Conservation (phyloP, 2,329 filamentous ascomycete species). For the Aspergillus persii region DNA sequence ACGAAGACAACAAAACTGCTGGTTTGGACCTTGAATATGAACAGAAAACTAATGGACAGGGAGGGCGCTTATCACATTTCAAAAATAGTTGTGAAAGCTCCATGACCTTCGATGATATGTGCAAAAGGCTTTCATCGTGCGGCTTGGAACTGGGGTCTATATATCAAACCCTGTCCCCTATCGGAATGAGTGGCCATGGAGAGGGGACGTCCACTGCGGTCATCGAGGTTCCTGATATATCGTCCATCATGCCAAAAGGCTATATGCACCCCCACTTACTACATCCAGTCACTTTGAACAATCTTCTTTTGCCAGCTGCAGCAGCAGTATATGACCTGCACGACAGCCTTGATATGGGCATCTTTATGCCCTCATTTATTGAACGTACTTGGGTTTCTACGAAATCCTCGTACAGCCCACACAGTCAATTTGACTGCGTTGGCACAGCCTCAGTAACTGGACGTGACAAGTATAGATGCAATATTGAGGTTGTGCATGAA, state of each 20-base stretch:
- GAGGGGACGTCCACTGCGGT: slow-evolving; percentile 21
- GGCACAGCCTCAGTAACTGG: neutral
- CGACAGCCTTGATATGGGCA: neutral
- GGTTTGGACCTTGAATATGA: no score
- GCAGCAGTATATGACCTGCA: slow-evolving; percentile 23
- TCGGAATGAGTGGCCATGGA: slow-evolving; percentile 18
- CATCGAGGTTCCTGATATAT: slow-evolving; percentile 30
- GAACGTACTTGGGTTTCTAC: neutral
- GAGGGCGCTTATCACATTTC: slow-evolving; percentile 11
- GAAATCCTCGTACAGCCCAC: neutral
- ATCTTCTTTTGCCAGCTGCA: slow-evolving; percentile 31
- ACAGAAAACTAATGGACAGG: neutral
- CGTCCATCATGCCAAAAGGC: slow-evolving; percentile 32
- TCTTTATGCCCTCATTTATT: neutral
- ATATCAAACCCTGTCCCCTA: slow-evolving; percentile 29
- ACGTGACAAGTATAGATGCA: neutral
- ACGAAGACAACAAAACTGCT: slow-evolving; percentile 11
- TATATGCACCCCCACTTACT: slow-evolving; percentile 34
- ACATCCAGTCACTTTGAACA: slow-evolving; percentile 38
- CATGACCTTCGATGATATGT: slow-evolving; percentile 23
- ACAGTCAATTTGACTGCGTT: neutral
- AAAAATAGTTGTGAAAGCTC: slow-evolving; percentile 19
- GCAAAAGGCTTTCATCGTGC: slow-evolving; percentile 25
- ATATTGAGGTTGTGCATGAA: neutral
- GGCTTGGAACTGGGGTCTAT: slow-evolving; percentile 32